phyloP scores from a whole-genome alignment of 106 monocot genomes.

The Cymbidium sinense region DNA sequence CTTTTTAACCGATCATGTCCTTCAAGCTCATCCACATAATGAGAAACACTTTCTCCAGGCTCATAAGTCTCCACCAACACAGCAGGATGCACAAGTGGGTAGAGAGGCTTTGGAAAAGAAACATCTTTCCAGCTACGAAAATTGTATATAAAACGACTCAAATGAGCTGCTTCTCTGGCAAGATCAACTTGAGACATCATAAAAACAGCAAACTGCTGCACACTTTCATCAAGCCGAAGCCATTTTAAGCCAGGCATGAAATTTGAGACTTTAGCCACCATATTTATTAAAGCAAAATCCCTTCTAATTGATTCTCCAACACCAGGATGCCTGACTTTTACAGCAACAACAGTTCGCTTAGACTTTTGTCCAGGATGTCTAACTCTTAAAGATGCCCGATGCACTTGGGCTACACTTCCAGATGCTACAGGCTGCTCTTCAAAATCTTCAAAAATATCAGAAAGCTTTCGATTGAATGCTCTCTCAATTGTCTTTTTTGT shows the following conservation, averaged over 20 bases:
- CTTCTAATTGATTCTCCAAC: constrained; percentile 73
- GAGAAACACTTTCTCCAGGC: constrained; percentile 75
- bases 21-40: constrained; percentile 58
- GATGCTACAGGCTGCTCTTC: constrained; percentile 87
- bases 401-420: constrained; percentile 82
- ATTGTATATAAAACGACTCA: constrained; percentile 83
- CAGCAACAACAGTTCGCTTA: constrained; percentile 62
- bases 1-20: constrained; percentile 51
- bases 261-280: constrained; percentile 60
- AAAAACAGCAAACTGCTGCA: constrained; percentile 82
- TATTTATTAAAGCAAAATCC: constrained; percentile 76
- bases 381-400: constrained; percentile 67
- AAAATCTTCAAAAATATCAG: constrained; percentile 78
- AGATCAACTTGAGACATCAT: constrained; percentile 98
- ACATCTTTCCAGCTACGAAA: constrained; percentile 81
- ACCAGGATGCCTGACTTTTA: constrained; percentile 91
- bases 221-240: constrained; percentile 91
- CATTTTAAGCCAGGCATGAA: constrained; percentile 68
- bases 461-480: constrained; percentile 63
- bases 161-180: constrained; percentile 81
- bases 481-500: constrained; percentile 67
- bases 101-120: constrained; percentile 83
- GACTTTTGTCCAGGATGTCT: constrained; percentile 27
- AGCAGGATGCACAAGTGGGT: constrained; percentile 87
- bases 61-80: constrained; percentile 93